Conservation (phyloP, 2,329 filamentous ascomycete genomes). For the Ophiostoma sp. region DNA sequence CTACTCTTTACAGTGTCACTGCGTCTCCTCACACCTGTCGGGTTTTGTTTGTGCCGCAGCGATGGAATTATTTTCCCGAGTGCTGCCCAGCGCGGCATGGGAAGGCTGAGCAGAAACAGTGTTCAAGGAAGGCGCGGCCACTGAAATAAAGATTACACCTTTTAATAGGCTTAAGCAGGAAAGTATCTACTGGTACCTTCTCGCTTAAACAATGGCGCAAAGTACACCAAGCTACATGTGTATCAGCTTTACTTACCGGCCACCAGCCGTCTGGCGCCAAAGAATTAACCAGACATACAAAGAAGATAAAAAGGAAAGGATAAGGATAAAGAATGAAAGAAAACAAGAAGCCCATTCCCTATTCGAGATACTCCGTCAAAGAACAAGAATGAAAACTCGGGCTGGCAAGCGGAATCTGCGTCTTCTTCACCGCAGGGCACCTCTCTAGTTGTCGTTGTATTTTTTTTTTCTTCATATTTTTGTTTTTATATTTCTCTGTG, state of each 20-base stretch:
- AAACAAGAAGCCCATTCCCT: neutral
- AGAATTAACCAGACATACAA: neutral
- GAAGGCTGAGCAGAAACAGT: neutral
- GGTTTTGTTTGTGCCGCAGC: neutral
- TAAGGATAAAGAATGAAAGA: neutral
- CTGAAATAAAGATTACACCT: neutral
- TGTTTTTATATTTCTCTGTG: neutral
- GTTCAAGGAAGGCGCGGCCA: neutral
- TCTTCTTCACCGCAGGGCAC: neutral
- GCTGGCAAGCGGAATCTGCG: neutral
- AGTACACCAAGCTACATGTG: neutral
- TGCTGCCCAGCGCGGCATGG: neutral
- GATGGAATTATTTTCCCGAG: neutral
- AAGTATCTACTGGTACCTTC: neutral
- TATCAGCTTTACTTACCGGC: neutral
- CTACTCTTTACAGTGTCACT: neutral
- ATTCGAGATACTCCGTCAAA: conserved; percentile 1
- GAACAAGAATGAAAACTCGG: neutral
- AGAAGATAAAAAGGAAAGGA: neutral
- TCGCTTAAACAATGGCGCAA: neutral
- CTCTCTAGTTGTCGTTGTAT: neutral
- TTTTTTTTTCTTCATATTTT: neutral
- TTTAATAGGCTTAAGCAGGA: neutral
- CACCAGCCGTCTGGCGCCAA: neutral
- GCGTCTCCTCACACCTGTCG: neutral